phyloP scores from a whole-genome alignment of 441 rosid species.

The Gossypium davidsonii region DNA sequence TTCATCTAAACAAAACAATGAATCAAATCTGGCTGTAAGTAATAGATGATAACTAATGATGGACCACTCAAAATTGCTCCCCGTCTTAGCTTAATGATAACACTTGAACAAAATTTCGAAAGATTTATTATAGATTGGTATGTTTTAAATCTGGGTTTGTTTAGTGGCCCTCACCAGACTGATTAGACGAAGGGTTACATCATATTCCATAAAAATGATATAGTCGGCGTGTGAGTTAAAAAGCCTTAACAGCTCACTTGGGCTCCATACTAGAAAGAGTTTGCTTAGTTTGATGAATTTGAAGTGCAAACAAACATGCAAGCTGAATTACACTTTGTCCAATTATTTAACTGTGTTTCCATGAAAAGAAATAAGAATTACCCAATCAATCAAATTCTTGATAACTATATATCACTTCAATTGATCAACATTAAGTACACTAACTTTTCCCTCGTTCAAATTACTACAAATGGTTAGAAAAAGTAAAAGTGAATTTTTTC shows the following conservation, averaged over 20 bases:
- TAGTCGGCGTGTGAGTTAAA: conserved; percentile 2
- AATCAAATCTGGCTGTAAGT: too few relatives aligned
- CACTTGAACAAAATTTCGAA: not conserved
- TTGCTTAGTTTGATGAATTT: not conserved
- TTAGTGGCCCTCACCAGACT: not conserved
- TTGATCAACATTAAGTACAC: not conserved
- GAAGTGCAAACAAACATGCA: not conserved
- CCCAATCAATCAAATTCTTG: not conserved
- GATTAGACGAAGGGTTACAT: not conserved
- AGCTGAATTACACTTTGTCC: not conserved
- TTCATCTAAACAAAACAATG: not conserved
- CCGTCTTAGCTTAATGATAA: not conserved
- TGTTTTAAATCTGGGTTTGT: not conserved
- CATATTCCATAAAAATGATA: not conserved
- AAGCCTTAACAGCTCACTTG: not conserved
- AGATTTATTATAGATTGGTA: not conserved
- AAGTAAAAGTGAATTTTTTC: too few relatives aligned
- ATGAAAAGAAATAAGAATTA: too few relatives aligned
- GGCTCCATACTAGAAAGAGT: not conserved
- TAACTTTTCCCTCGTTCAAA: not conserved
- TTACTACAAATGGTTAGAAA: too few relatives aligned
- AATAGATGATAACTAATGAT: not conserved
- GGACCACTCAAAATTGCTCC: not conserved
- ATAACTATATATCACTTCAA: not conserved
- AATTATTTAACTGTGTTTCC: too few relatives aligned